Conservation (phyloP, 2,329 filamentous ascomycete species). For the Beauveria asiatica region DNA sequence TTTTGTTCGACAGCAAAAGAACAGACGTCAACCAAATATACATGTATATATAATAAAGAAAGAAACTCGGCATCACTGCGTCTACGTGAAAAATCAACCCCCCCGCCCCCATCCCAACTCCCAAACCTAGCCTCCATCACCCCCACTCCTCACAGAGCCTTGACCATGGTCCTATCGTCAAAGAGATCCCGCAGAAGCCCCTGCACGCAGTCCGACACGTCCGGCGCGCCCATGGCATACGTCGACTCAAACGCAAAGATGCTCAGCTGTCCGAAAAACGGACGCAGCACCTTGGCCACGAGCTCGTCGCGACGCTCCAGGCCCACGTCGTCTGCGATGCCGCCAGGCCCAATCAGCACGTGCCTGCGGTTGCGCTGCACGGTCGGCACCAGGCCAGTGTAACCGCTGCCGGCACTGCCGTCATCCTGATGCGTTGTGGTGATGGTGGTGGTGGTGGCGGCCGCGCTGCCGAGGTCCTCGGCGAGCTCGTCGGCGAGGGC, state of each 20-base stretch:
- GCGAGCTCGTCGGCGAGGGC: slow-evolving; percentile 80
- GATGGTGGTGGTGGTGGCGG: slow-evolving; percentile 12
- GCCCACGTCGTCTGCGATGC: slow-evolving; percentile 46
- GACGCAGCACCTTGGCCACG: slow-evolving; percentile 68
- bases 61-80: background rate
- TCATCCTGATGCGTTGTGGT: slow-evolving; percentile 1
- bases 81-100: background rate
- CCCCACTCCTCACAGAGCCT: slow-evolving; percentile 35
- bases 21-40: background rate
- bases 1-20: background rate
- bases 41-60: background rate
- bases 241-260: slow-evolving; percentile 90
- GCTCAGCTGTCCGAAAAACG: slow-evolving; percentile 86
- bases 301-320: slow-evolving; percentile 59
- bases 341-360: slow-evolving; percentile 25
- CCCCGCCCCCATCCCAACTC: background rate
- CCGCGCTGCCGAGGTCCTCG: slow-evolving; percentile 55
- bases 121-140: background rate
- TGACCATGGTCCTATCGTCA: slow-evolving; percentile 64
- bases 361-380: slow-evolving; percentile 24
- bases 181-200: slow-evolving; percentile 67
- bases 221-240: slow-evolving; percentile 70
- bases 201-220: slow-evolving; percentile 54
- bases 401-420: slow-evolving; percentile 15
- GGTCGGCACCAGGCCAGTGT: slow-evolving; percentile 17